Conservation (phyloP, 805 yeast genomes). For the Ogataea angusta region DNA sequence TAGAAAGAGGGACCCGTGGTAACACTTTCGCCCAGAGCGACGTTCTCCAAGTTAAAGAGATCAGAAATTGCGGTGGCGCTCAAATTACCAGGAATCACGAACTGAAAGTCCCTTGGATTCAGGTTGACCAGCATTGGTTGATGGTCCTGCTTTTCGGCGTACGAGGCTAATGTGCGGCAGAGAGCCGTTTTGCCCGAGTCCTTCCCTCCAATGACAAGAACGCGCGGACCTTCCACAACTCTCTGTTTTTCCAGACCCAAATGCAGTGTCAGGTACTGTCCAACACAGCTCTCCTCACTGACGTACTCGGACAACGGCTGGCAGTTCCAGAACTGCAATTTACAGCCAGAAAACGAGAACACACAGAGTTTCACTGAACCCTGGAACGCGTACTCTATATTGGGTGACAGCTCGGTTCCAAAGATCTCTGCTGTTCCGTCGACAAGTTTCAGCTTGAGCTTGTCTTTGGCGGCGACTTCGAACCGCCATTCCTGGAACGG, state of each 20-base stretch:
- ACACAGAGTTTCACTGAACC: constrained; percentile 52
- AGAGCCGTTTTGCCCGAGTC: constrained; percentile 79
- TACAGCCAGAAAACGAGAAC: constrained; percentile 64
- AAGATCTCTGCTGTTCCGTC: constrained; percentile 84
- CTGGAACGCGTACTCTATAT: constrained; percentile 55
- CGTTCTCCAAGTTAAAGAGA: constrained; percentile 66
- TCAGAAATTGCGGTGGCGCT: constrained; percentile 84
- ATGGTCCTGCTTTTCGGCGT: constrained; percentile 68
- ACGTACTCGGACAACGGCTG: constrained; percentile 53
- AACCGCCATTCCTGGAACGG: constrained; percentile 69
- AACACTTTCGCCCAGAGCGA: constrained; percentile 72
- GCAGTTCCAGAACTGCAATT: constrained; percentile 47
- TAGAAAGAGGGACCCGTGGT: constrained; percentile 73
- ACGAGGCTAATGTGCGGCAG: constrained; percentile 64
- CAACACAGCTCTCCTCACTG: constrained; percentile 69
- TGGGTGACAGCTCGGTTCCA: constrained; percentile 87
- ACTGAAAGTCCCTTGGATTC: constrained; percentile 59
- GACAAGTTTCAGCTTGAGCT: constrained; percentile 47
- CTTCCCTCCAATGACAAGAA: constrained; percentile 68
- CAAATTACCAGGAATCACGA: constrained; percentile 71
- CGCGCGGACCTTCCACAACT: constrained; percentile 41
- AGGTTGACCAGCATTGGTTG: constrained; percentile 73
- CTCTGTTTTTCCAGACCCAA: constrained; percentile 65
- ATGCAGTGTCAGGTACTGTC: constrained; percentile 63
- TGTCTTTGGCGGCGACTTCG: constrained; percentile 51